Percentiles rank a stretch among this genome's conserved stretches.
Conservation (phyloP, 1,284 basidiomycete genomes). For the Mycena sp. region DNA sequence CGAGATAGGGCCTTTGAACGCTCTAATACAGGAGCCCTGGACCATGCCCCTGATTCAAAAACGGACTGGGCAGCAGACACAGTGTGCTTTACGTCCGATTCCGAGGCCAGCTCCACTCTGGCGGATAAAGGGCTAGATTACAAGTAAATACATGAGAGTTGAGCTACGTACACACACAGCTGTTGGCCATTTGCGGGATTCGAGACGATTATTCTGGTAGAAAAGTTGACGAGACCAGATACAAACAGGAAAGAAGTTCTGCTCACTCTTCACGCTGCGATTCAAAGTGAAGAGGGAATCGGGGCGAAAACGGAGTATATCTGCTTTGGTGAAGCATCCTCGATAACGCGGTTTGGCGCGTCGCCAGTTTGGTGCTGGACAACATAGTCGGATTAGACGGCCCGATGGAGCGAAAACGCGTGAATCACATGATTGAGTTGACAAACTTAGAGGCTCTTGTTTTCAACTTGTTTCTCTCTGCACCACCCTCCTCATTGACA, state of each 20-base stretch:
- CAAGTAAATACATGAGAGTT: background rate
- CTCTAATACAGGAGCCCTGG: constrained; percentile 60
- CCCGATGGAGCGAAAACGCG: background rate
- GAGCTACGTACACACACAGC: constrained; percentile 69
- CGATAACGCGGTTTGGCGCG: constrained; percentile 9
- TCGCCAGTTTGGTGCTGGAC: background rate
- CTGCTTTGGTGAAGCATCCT: constrained; percentile 4
- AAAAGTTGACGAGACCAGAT: background rate
- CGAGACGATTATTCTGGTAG: constrained; percentile 61
- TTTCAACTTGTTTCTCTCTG: too few species aligned
- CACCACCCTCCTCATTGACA: background rate
- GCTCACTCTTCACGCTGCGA: constrained; percentile 20
- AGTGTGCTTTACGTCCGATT: constrained; percentile 57
- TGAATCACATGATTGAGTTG: constrained; percentile 15
- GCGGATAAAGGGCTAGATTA: background rate
- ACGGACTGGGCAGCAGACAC: constrained; percentile 64
- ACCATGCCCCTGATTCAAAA: constrained; percentile 78
- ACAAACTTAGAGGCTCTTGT: too few species aligned
- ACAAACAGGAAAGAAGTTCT: background rate
- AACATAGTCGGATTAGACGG: background rate
- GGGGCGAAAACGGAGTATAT: constrained; percentile 18
- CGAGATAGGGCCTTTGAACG: constrained; percentile 74
- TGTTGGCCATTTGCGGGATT: constrained; percentile 75
- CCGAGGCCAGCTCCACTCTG: constrained; percentile 47
- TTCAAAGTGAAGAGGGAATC: constrained; percentile 14